Evolutionary conservation across 106 monocot genomes (phyloP).

Genomic region (Platanthera zijinensis): DNA sequence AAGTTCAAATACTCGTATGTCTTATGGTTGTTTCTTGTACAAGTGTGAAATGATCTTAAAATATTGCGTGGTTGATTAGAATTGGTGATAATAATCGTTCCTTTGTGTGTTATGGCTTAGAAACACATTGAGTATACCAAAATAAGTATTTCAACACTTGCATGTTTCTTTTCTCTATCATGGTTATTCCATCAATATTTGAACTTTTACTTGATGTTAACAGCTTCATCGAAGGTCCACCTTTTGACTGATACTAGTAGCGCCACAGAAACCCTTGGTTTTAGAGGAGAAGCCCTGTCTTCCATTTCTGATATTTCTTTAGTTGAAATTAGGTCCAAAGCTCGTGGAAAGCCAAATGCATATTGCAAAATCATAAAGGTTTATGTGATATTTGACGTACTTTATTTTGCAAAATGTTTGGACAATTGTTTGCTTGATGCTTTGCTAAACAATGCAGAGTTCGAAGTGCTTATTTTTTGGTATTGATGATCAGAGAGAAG

Average conservation of each 20-base stretch:
- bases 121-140: background rate
- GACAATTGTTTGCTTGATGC: conserved; percentile 8
- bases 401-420: background rate
- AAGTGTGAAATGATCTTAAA: background rate
- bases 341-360: conserved; percentile 84
- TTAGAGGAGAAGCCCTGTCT: conserved; percentile 76
- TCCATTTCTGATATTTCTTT: conserved; percentile 93
- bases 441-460: conserved; percentile 36
- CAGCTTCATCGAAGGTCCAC: conserved; percentile 68
- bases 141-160: background rate
- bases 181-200: conserved; percentile 3
- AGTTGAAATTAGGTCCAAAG: conserved; percentile 82
- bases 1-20: background rate
- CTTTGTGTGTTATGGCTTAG: background rate
- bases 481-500: conserved; percentile 69
- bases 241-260: conserved; percentile 13
- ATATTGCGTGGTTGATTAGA: conserved; percentile 1
- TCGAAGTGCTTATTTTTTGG: conserved; percentile 86
- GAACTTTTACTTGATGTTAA: conserved; percentile 9
- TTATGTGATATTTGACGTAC: conserved; percentile 13
- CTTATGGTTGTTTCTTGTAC: background rate
- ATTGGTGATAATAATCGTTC: background rate
- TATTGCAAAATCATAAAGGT: conserved; percentile 94
- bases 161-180: background rate
- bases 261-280: conserved; percentile 27